These are phyloP conservation scores for Cutaneotrichosporon dermatis DNA, from an alignment of 1,284 basidiomycete genomes.

Conservation along the genomic window DNA sequence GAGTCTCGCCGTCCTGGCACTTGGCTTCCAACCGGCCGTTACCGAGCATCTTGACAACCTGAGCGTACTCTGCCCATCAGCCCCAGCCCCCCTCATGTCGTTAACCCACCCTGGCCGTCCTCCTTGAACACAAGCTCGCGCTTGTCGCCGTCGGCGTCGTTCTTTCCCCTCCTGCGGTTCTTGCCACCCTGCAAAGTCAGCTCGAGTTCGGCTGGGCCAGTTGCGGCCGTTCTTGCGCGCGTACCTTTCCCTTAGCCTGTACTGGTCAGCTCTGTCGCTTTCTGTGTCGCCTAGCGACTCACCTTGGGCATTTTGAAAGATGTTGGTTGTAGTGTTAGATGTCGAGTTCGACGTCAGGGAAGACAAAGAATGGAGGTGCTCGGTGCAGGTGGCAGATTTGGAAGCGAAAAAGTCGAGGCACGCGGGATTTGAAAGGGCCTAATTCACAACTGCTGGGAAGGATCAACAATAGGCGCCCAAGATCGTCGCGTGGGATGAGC, in stretches of 20 bases:
- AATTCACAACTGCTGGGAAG: too few relatives aligned
- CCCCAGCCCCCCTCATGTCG: too few relatives aligned
- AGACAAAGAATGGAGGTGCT: not conserved
- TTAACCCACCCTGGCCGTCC: slow-evolving; percentile 76
- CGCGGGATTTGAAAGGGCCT: not conserved
- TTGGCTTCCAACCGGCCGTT: slow-evolving; percentile 95
- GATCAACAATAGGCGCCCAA: too few relatives aligned
- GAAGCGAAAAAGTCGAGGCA: not conserved
- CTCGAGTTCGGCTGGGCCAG: too few relatives aligned
- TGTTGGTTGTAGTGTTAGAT: not conserved
- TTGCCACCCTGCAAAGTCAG: slow-evolving; percentile 75
- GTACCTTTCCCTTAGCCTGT: slow-evolving; percentile 45
- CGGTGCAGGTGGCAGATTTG: not conserved
- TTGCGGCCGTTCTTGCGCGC: not conserved
- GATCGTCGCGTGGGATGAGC: too few relatives aligned
- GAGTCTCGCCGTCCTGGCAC: slow-evolving; percentile 98
- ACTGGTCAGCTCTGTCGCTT: slow-evolving; percentile 11
- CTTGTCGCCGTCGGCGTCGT: slow-evolving; percentile 98
- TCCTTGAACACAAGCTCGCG: slow-evolving; percentile 98
- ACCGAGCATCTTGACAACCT: slow-evolving; percentile 97
- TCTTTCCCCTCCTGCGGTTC: slow-evolving; percentile 99
- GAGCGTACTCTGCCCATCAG: slow-evolving; percentile 73
- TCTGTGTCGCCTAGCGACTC: slow-evolving; percentile 1
- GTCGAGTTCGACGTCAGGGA: slow-evolving; percentile 5
- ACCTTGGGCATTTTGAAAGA: slow-evolving; percentile 43